Evolutionary conservation across 345 rosid genomes (phyloP).

Genomic region (Geranium brycei): DNA sequence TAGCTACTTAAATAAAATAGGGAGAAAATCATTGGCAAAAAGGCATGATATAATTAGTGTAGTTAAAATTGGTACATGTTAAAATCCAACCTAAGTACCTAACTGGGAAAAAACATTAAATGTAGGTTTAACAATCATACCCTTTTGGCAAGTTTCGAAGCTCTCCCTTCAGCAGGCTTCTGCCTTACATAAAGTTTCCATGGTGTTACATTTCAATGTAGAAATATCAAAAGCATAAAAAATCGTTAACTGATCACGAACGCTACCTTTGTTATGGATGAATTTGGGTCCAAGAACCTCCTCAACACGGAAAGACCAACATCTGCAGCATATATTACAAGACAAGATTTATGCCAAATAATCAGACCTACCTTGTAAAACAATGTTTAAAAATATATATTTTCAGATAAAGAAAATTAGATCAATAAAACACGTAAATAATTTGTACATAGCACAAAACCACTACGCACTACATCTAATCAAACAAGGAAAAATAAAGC

Average conservation of each 20-base stretch:
- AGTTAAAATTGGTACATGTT: not conserved
- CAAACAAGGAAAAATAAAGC: not conserved
- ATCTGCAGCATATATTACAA: conserved; percentile 40
- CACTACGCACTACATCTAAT: not conserved
- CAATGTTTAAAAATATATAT: not conserved
- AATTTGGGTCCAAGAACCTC: conserved; percentile 61
- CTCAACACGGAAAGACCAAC: conserved; percentile 84
- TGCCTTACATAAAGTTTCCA: conserved; percentile 45
- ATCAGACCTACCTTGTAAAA: not conserved
- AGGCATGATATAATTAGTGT: not conserved
- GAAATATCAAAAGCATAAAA: conserved; percentile 8
- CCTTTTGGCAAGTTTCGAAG: conserved; percentile 85
- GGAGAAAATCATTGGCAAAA: not conserved
- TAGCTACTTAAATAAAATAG: conserved; percentile 6
- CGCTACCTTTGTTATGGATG: conserved; percentile 41
- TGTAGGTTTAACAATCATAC: conserved; percentile 29
- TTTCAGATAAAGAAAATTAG: too few species aligned
- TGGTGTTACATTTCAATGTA: conserved; percentile 31
- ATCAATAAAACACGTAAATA: not conserved
- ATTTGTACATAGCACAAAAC: not conserved
- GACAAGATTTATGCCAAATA: conserved; percentile 2
- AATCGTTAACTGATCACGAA: conserved; percentile 8
- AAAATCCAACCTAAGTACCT: not conserved
- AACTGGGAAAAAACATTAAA: conserved; percentile 2
- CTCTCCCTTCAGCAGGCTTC: conserved; percentile 65